A percentile compares a stretch with the other conserved stretches of the same genome.
Evolutionary conservation across 1,284 basidiomycete genomes (phyloP).

Genomic region (Cutaneotrichosporon cyanovorans): DNA sequence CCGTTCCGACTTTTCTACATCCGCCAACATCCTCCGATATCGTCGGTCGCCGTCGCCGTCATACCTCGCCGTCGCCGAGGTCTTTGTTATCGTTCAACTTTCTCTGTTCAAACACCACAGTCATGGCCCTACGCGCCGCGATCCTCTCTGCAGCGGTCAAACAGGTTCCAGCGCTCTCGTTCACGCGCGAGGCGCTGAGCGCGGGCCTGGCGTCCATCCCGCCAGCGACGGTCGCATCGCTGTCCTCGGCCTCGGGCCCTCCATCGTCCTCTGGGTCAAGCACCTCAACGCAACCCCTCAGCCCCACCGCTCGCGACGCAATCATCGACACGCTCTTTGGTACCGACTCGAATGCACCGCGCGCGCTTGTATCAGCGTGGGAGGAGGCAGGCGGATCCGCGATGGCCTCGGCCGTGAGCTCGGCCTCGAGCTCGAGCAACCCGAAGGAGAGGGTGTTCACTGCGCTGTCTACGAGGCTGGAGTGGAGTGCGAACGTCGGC

Average conservation of each 20-base stretch:
- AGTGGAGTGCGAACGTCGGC: slow-evolving; percentile 27
- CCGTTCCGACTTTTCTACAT: not conserved
- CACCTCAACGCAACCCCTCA: too few species aligned
- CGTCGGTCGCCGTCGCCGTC: not conserved
- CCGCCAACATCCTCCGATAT: not conserved
- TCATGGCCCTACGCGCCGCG: slow-evolving; percentile 32
- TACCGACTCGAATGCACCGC: slow-evolving; percentile 6
- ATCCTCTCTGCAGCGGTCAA: slow-evolving; percentile 30
- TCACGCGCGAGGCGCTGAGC: slow-evolving; percentile 35
- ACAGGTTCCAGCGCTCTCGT: slow-evolving; percentile 27
- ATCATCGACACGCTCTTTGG: slow-evolving; percentile 39
- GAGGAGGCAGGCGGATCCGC: slow-evolving; percentile 21
- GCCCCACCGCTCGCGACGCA: slow-evolving; percentile 1
- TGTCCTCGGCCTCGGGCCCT: not conserved
- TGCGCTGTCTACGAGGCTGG: slow-evolving; percentile 18
- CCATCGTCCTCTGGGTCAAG: not conserved
- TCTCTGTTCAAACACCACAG: not conserved
- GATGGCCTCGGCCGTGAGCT: slow-evolving; percentile 11
- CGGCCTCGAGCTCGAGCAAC: too few species aligned
- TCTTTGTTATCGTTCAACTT: too few species aligned
- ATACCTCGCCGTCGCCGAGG: too few species aligned
- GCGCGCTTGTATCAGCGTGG: slow-evolving; percentile 32
- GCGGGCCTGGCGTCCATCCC: slow-evolving; percentile 10
- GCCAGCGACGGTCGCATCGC: not conserved
- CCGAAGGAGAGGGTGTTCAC: slow-evolving; percentile 1